These are phyloP conservation scores for Lachancea quebecensis DNA, from an alignment of 805 yeast genomes.

Conservation along the genomic window DNA sequence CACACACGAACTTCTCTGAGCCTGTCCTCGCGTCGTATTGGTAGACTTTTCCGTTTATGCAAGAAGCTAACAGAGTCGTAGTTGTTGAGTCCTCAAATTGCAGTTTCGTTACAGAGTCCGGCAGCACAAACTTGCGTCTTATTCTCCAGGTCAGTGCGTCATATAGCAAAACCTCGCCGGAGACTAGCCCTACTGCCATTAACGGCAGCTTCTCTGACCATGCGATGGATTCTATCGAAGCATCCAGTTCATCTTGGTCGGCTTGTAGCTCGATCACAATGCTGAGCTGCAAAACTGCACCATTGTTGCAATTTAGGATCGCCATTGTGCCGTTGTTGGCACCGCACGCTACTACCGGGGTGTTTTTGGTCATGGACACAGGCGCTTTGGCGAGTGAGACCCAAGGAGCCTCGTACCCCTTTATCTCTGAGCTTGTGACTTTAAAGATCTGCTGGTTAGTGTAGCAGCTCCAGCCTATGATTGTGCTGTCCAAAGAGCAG, in stretches of 20 bases:
- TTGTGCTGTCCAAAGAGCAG: constrained; percentile 75
- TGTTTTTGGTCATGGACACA: constrained; percentile 36
- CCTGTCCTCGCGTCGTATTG: constrained; percentile 90
- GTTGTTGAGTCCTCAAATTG: constrained; percentile 55
- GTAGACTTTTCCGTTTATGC: constrained; percentile 80
- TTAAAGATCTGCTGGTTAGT: constrained; percentile 65
- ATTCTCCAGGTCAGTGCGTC: constrained; percentile 84
- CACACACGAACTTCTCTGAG: constrained; percentile 64
- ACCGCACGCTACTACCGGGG: constrained; percentile 65
- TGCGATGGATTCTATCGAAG: constrained; percentile 70
- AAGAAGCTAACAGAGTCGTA: constrained; percentile 50
- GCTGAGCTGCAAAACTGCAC: constrained; percentile 59
- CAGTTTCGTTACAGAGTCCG: constrained; percentile 82
- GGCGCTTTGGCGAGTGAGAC: constrained; percentile 50
- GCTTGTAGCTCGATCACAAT: constrained; percentile 54
- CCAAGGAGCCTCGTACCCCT: constrained; percentile 83
- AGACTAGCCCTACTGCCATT: constrained; percentile 83
- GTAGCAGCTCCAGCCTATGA: constrained; percentile 86
- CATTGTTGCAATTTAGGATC: constrained; percentile 69
- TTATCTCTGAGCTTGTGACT: constrained; percentile 57
- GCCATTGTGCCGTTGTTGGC: constrained; percentile 82
- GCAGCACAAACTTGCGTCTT: constrained; percentile 59
- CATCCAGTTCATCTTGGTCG: constrained; percentile 53
- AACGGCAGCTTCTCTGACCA: constrained; percentile 66
- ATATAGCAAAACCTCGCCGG: constrained; percentile 76